These are phyloP conservation scores for Aurantiochytrium sp. DNA, from an alignment of 108 stramenopile species.

Conservation along the genomic window DNA sequence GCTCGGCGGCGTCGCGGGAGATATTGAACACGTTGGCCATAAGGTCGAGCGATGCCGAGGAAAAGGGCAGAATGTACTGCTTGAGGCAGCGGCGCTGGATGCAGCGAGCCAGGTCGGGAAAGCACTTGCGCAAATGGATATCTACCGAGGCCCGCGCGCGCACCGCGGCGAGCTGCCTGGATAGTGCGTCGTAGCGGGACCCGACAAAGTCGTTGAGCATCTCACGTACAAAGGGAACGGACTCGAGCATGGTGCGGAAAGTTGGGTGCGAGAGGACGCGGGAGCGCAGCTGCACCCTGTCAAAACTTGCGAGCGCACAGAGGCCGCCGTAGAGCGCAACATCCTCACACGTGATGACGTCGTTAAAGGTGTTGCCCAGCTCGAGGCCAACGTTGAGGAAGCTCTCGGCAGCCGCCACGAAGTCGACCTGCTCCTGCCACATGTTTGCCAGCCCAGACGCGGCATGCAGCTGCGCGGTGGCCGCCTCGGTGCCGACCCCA, in stretches of 20 bases:
- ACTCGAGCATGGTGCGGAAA: conserved; percentile 10
- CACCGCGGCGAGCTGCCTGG: not conserved
- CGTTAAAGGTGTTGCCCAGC: not conserved
- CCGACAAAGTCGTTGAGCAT: not conserved
- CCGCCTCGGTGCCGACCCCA: not conserved
- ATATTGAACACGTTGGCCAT: not conserved
- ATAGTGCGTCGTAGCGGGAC: not conserved
- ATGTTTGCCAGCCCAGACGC: not conserved
- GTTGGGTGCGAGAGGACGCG: not conserved
- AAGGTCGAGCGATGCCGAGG: not conserved
- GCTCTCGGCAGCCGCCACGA: not conserved
- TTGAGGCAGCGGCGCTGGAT: not conserved
- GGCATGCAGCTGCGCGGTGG: not conserved
- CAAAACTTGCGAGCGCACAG: not conserved
- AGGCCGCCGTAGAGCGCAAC: conserved; percentile 8
- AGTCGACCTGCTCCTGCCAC: not conserved
- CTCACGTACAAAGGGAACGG: not conserved
- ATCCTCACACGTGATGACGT: conserved; percentile 19
- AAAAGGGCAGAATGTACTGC: conserved; percentile 13
- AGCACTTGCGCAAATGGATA: not conserved
- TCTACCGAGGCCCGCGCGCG: not conserved
- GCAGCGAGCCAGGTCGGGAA: not conserved
- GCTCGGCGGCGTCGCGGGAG: not conserved
- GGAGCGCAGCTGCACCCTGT: not conserved
- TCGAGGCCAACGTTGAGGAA: not conserved